Percentiles rank a stretch among this genome's conserved stretches.
phyloP scores from a whole-genome alignment of 257 asterid genomes.

The Nicotiana paniculata region DNA sequence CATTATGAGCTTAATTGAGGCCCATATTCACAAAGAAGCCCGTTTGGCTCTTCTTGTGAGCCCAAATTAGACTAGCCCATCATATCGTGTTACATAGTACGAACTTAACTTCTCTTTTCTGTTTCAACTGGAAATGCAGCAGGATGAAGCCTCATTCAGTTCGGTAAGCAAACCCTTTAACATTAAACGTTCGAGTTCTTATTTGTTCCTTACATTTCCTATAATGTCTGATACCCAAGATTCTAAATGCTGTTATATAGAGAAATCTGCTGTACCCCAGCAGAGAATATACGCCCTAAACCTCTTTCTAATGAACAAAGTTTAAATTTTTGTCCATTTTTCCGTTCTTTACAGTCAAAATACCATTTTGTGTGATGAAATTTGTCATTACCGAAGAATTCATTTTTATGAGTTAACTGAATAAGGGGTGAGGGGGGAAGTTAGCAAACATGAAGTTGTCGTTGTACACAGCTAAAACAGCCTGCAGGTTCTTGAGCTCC shows the following conservation, averaged over 20 bases:
- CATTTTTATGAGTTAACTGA: neutral
- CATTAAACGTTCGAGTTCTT: neutral
- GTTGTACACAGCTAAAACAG: constrained; percentile 28
- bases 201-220: neutral
- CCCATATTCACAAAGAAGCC: neutral
- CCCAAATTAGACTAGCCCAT: neutral
- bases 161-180: neutral
- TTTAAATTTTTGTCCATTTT: neutral
- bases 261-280: neutral
- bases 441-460: constrained; percentile 27
- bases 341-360: neutral
- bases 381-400: neutral
- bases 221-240: neutral
- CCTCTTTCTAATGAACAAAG: neutral
- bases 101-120: neutral
- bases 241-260: neutral
- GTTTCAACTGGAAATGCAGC: neutral
- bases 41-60: neutral
- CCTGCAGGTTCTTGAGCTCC: constrained; percentile 35
- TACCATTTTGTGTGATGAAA: neutral
- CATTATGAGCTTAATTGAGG: neutral
- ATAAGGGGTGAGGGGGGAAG: neutral
- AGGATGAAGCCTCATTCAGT: neutral
- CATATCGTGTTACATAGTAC: neutral
- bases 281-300: neutral